These are phyloP conservation scores for Quercus bicolor DNA, from an alignment of 306 rosid genomes.

Conservation along the genomic window DNA sequence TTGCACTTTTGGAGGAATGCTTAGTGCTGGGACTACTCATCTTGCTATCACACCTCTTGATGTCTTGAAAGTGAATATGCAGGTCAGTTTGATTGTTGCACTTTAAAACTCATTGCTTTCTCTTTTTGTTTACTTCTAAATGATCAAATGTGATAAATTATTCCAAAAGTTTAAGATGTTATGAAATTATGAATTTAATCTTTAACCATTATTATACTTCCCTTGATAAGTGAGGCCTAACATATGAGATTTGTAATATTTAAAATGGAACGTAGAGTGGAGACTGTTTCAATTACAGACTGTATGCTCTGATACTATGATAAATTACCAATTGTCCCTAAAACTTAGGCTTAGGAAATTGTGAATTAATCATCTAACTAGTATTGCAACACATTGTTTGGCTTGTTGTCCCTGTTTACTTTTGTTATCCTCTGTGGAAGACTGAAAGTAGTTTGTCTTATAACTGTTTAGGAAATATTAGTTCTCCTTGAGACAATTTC, in stretches of 20 bases:
- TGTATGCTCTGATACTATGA: too few relatives aligned
- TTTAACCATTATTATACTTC: too few relatives aligned
- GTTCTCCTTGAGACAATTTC: not conserved
- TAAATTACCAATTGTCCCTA: too few relatives aligned
- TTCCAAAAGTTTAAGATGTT: too few relatives aligned
- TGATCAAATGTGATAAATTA: not conserved
- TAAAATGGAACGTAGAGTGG: too few relatives aligned
- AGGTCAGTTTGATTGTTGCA: constrained; percentile 29
- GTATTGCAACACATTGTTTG: not conserved
- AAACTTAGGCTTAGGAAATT: too few relatives aligned
- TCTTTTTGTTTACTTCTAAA: not conserved
- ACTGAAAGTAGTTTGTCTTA: not conserved
- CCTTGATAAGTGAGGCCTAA: too few relatives aligned
- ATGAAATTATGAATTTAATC: too few relatives aligned
- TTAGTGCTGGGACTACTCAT: constrained; percentile 68
- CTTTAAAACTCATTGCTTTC: not conserved
- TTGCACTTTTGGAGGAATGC: constrained; percentile 65
- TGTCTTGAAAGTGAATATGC: constrained; percentile 82
- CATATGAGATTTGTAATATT: too few relatives aligned
- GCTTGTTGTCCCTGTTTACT: not conserved
- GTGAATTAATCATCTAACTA: too few relatives aligned
- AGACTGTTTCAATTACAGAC: too few relatives aligned
- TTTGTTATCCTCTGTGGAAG: not conserved
- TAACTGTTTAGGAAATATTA: not conserved
- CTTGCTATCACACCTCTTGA: constrained; percentile 69